Evolutionary conservation across 139 green algal species (phyloP).

Genomic region (Deuterostichococcus epilithicus): DNA sequence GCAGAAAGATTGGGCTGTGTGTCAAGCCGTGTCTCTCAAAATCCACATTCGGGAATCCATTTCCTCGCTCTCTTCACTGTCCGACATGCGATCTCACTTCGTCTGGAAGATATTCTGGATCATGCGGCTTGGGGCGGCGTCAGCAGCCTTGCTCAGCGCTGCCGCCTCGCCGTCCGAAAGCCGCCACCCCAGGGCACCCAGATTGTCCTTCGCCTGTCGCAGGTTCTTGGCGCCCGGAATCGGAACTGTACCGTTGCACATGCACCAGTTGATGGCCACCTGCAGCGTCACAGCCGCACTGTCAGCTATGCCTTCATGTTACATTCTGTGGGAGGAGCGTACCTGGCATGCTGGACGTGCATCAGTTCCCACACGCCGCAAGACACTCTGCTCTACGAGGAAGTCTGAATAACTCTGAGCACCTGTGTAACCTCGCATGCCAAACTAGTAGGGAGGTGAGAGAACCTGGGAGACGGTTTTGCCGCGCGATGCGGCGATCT

Average conservation of each 20-base stretch:
- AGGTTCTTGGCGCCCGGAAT: constrained; percentile 91
- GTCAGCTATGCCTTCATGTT: no score
- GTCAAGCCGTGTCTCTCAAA: no score
- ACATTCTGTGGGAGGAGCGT: no score
- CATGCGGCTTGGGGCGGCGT: constrained; percentile 48
- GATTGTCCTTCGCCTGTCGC: constrained; percentile 56
- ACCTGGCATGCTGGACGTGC: no score
- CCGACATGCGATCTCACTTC: constrained; percentile 21
- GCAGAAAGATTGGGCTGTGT: no score
- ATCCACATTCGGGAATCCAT: no score
- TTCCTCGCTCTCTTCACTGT: no score
- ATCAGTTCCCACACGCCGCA: no score
- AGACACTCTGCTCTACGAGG: no score
- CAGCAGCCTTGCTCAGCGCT: constrained; percentile 61
- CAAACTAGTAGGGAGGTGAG: no score
- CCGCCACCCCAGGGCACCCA: constrained; percentile 70
- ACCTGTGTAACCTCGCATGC: no score
- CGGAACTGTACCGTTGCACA: constrained; percentile 85
- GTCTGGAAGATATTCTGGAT: constrained; percentile 93
- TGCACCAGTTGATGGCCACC: constrained; percentile 96
- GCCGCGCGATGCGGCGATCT: constrained; percentile 48
- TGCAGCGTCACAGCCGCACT: constrained; percentile 45
- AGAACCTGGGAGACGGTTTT: constrained; percentile 69
- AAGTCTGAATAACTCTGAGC: no score
- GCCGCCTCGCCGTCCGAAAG: constrained; percentile 59